These are phyloP conservation scores for Lactarius sp. DNA, from an alignment of 768 basidiomycete genomes.

Conservation along the genomic window DNA sequence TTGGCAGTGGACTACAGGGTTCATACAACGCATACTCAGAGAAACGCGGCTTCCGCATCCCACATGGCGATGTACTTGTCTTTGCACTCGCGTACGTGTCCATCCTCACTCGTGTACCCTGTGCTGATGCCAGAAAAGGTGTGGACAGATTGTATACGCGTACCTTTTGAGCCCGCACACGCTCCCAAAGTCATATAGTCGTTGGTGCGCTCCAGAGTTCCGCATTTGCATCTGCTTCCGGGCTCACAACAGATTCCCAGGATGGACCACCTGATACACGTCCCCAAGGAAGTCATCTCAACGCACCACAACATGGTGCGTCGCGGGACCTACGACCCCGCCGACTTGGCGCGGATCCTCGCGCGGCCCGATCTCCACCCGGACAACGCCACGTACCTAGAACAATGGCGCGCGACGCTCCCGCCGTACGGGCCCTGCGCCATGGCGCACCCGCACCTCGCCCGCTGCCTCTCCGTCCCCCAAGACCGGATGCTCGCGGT, in stretches of 20 bases:
- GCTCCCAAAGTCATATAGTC: constrained; percentile 68
- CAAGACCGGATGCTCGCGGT: constrained; percentile 75
- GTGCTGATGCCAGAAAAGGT: constrained; percentile 39
- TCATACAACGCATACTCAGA: constrained; percentile 76
- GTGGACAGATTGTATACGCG: constrained; percentile 81
- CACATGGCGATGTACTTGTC: constrained; percentile 77
- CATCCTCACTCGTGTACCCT: background rate
- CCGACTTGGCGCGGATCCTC: constrained; percentile 53
- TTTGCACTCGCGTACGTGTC: constrained; percentile 66
- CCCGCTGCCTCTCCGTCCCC: constrained; percentile 55
- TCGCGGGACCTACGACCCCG: constrained; percentile 49
- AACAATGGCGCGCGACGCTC: constrained; percentile 36
- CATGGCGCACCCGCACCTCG: constrained; percentile 71
- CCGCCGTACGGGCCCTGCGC: constrained; percentile 56
- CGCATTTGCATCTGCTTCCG: background rate
- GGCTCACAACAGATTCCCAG: background rate
- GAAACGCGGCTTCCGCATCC: constrained; percentile 61
- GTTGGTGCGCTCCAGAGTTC: constrained; percentile 49
- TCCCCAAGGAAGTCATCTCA: constrained; percentile 50
- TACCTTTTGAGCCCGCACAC: constrained; percentile 79
- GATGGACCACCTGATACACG: constrained; percentile 50
- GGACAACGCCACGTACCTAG: constrained; percentile 46
- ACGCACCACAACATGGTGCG: constrained; percentile 62
- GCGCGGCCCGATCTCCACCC: constrained; percentile 47
- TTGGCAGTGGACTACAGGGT: constrained; percentile 79